Conservation (phyloP, 2,329 filamentous ascomycete species). For the Diplodia sapinea region DNA sequence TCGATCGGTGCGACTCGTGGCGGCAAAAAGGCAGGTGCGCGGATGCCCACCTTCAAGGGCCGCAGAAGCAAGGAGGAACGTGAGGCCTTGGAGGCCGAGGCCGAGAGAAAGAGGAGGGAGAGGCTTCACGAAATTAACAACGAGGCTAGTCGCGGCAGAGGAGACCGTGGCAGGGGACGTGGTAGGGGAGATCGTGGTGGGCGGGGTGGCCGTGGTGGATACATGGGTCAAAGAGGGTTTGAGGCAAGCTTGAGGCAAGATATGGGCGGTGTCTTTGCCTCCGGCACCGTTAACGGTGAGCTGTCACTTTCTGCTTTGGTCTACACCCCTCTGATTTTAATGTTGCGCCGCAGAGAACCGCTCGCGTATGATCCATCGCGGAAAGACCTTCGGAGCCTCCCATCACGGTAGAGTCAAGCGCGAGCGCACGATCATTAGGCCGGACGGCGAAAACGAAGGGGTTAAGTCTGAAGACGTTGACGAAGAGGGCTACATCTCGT, state of each 20-base stretch:
- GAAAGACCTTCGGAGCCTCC: constrained; percentile 29
- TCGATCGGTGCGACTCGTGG: constrained; percentile 42
- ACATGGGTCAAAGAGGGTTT: constrained; percentile 38
- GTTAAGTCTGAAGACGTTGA: constrained; percentile 39
- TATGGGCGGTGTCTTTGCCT: constrained; percentile 24
- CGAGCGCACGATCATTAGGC: constrained; percentile 10
- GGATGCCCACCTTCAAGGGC: constrained; percentile 51
- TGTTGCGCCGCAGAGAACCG: constrained; percentile 10
- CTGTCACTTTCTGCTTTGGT: background rate
- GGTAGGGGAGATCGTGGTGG: constrained; percentile 41
- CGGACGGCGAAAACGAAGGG: constrained; percentile 38
- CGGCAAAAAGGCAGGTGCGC: constrained; percentile 38
- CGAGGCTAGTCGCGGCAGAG: constrained; percentile 37
- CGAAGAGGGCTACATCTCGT: constrained; percentile 53
- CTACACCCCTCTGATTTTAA: background rate
- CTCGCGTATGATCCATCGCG: constrained; percentile 26
- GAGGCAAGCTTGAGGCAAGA: constrained; percentile 19
- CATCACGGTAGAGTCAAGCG: constrained; percentile 10
- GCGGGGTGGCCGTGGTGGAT: constrained; percentile 50
- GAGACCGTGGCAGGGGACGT: constrained; percentile 36
- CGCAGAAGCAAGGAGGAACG: constrained; percentile 53
- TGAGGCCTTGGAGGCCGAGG: constrained; percentile 50
- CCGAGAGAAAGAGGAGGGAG: constrained; percentile 47
- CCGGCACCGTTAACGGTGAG: constrained; percentile 24
- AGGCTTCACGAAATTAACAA: constrained; percentile 45